phyloP scores from a whole-genome alignment of 2,329 filamentous ascomycete species.

The Nigrograna mackinnonii region DNA sequence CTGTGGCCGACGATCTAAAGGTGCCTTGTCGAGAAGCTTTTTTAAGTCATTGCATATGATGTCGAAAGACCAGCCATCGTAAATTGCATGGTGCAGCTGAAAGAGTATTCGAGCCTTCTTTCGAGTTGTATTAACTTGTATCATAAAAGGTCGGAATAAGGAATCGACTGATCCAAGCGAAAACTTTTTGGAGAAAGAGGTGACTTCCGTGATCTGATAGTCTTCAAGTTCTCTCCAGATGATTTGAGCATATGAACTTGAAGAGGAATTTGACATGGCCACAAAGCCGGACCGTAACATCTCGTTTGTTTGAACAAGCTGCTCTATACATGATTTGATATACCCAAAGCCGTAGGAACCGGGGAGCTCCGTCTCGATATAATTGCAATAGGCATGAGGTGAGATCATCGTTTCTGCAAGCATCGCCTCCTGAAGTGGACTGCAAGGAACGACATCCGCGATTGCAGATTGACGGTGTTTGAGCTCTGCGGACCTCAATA shows the following conservation, averaged over 20 bases:
- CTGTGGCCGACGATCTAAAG: slow-evolving; percentile 51
- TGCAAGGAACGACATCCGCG: slow-evolving; percentile 61
- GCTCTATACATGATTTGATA: slow-evolving; percentile 42
- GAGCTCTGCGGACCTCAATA: slow-evolving; percentile 14
- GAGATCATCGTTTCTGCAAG: slow-evolving; percentile 70
- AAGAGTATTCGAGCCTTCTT: slow-evolving; percentile 40
- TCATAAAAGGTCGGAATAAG: slow-evolving; percentile 62
- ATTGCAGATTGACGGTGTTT: slow-evolving; percentile 12
- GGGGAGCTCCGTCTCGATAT: slow-evolving; percentile 67
- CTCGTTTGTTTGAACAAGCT: slow-evolving; percentile 54
- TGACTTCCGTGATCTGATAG: slow-evolving; percentile 49
- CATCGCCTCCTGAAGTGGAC: slow-evolving; percentile 78
- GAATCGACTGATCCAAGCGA: slow-evolving; percentile 38
- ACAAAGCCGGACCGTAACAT: slow-evolving; percentile 77
- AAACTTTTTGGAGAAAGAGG: slow-evolving; percentile 46
- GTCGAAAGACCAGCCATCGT: slow-evolving; percentile 93
- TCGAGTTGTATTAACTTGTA: slow-evolving; percentile 55
- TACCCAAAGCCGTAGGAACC: slow-evolving; percentile 27
- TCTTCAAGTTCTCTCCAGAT: slow-evolving; percentile 60
- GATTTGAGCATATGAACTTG: slow-evolving; percentile 62
- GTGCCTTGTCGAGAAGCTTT: slow-evolving; percentile 47
- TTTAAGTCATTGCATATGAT: slow-evolving; percentile 71
- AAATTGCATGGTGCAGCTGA: slow-evolving; percentile 79
- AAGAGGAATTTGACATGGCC: slow-evolving; percentile 31
- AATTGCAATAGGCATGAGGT: slow-evolving; percentile 73